Evolutionary conservation across 1,284 basidiomycete genomes (phyloP).

Genomic region (Limonomyces culmigenus): DNA sequence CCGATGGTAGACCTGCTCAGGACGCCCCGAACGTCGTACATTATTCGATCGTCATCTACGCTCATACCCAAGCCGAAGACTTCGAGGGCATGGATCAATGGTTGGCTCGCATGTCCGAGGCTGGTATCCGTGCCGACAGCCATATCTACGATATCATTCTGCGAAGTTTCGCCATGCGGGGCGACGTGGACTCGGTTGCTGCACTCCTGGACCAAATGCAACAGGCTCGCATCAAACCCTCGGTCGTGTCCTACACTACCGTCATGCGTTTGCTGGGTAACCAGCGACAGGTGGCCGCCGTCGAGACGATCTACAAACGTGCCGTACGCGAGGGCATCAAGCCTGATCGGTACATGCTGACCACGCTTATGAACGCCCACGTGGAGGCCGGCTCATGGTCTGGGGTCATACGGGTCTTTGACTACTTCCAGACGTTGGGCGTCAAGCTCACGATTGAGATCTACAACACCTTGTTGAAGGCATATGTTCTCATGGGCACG

Average conservation of each 20-base stretch:
- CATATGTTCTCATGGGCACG: slow-evolving; percentile 67
- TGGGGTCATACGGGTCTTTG: slow-evolving; percentile 56
- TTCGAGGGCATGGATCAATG: slow-evolving; percentile 35
- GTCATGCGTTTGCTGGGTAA: slow-evolving; percentile 56
- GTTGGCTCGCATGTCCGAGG: slow-evolving; percentile 33
- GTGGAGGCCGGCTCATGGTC: slow-evolving; percentile 72
- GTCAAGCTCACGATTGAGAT: slow-evolving; percentile 34
- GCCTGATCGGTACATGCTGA: slow-evolving; percentile 50
- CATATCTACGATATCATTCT: slow-evolving; percentile 48
- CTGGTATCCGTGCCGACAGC: slow-evolving; percentile 32
- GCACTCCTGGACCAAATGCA: slow-evolving; percentile 51
- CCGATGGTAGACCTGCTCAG: slow-evolving; percentile 11
- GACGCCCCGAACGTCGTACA: slow-evolving; percentile 27
- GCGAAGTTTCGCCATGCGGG: slow-evolving; percentile 36
- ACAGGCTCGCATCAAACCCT: slow-evolving; percentile 26
- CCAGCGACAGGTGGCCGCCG: slow-evolving; percentile 48
- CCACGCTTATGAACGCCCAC: slow-evolving; percentile 70
- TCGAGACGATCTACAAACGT: slow-evolving; percentile 49
- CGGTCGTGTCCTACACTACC: slow-evolving; percentile 44
- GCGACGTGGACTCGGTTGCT: slow-evolving; percentile 38
- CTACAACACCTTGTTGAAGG: slow-evolving; percentile 73
- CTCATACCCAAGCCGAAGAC: slow-evolving; percentile 32
- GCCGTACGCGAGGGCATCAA: slow-evolving; percentile 42
- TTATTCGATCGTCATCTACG: slow-evolving; percentile 40
- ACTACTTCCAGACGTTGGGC: slow-evolving; percentile 35